Conservation (phyloP, 306 rosid genomes). For the Pyrus pyrifolia region DNA sequence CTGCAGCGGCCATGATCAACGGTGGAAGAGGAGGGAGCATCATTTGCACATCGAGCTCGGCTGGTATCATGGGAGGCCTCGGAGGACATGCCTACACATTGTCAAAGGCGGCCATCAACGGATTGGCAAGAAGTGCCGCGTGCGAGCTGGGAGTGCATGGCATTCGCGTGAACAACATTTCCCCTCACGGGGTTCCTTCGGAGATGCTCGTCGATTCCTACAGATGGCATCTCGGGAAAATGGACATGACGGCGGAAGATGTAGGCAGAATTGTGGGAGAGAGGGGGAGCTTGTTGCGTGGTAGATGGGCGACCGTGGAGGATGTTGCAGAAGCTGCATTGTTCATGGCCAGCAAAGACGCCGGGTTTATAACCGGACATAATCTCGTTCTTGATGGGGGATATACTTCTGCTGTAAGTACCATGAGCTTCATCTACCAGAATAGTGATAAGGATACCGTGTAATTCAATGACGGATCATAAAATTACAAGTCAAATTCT, state of each 20-base stretch:
- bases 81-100: constrained; percentile 61
- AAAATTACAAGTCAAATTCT: neutral
- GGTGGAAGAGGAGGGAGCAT: constrained; percentile 48
- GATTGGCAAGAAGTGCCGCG: constrained; percentile 59
- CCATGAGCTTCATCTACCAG: constrained; percentile 46
- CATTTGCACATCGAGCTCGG: constrained; percentile 69
- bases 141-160: constrained; percentile 69
- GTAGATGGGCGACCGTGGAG: constrained; percentile 39
- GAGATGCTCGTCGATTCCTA: constrained; percentile 54
- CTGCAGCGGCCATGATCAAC: constrained; percentile 64
- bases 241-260: constrained; percentile 34
- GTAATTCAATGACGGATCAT: neutral
- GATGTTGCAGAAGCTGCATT: constrained; percentile 71
- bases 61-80: constrained; percentile 65
- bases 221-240: constrained; percentile 22
- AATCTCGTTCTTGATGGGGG: constrained; percentile 79
- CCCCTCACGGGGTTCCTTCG: constrained; percentile 81
- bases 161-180: constrained; percentile 64
- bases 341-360: constrained; percentile 52
- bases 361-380: constrained; percentile 66
- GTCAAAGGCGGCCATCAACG: constrained; percentile 57
- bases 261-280: constrained; percentile 35
- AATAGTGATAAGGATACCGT: neutral
- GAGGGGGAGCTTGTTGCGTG: constrained; percentile 55
- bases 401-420: constrained; percentile 41